Conservation (phyloP, 495 filamentous ascomycete species). For the Penicillium malachiteum region DNA sequence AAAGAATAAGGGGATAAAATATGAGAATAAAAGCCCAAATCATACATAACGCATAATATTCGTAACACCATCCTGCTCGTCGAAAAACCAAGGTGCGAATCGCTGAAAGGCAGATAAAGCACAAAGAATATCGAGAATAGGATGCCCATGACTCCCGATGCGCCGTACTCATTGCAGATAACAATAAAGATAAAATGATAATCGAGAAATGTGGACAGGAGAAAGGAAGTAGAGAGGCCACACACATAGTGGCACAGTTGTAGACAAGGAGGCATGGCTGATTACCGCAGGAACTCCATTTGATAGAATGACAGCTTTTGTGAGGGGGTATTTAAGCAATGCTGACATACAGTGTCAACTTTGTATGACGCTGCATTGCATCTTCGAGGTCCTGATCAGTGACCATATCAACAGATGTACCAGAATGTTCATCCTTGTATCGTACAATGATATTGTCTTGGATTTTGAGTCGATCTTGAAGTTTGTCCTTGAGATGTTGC, state of each 20-base stretch:
- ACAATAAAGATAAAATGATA: conserved; percentile 20
- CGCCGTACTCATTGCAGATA: conserved; percentile 28
- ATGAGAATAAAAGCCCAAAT: conserved; percentile 26
- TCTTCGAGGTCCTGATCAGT: conserved; percentile 77
- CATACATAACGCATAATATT: conserved; percentile 31
- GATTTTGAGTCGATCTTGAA: conserved; percentile 74
- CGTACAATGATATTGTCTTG: conserved; percentile 70
- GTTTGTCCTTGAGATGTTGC: conserved; percentile 76
- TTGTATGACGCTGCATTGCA: conserved; percentile 79
- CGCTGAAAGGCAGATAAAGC: conserved; percentile 23
- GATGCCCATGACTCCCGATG: conserved; percentile 26
- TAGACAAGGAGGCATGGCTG: neutral
- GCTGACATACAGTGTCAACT: conserved; percentile 78
- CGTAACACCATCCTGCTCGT: conserved; percentile 25
- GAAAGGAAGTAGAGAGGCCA: neutral
- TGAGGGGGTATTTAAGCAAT: conserved; percentile 31
- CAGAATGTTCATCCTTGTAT: conserved; percentile 84
- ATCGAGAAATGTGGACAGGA: neutral
- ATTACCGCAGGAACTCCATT: conserved; percentile 5
- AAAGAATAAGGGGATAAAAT: conserved; percentile 15
- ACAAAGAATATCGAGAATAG: conserved; percentile 8
- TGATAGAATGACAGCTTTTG: conserved; percentile 15
- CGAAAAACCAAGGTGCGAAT: conserved; percentile 14
- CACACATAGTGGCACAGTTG: neutral
- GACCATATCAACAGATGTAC: conserved; percentile 67